Evolutionary conservation across 768 basidiomycete genomes (phyloP).

Genomic region (Rhizopogon vulgaris): DNA sequence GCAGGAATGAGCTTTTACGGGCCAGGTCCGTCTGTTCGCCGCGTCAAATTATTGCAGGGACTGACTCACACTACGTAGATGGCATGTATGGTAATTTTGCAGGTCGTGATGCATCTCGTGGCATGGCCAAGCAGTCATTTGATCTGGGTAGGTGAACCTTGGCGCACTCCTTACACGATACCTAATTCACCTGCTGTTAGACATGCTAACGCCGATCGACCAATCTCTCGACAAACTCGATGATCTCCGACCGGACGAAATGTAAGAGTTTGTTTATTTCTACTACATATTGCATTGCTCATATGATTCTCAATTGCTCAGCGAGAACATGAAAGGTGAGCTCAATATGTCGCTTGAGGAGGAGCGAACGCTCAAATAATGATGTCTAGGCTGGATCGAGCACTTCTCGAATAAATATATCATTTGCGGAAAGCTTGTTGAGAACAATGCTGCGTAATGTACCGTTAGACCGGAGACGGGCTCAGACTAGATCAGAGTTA

Average conservation of each 20-base stretch:
- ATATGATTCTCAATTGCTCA: conserved; percentile 23
- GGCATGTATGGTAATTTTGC: conserved; percentile 99
- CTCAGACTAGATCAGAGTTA: too few species aligned
- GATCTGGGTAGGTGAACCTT: conserved; percentile 60
- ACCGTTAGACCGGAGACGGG: background rate
- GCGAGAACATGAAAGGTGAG: conserved; percentile 87
- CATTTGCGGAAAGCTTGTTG: conserved; percentile 81
- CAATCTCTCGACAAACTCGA: conserved; percentile 78
- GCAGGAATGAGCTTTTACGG: conserved; percentile 90
- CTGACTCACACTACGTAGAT: conserved; percentile 37
- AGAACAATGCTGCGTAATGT: conserved; percentile 51
- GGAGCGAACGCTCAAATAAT: conserved; percentile 1
- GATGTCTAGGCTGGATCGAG: conserved; percentile 76
- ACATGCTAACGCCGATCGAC: conserved; percentile 88
- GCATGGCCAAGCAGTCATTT: conserved; percentile 98
- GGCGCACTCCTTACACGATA: background rate
- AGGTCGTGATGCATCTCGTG: conserved; percentile 89
- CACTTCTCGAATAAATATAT: conserved; percentile 94
- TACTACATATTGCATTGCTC: background rate
- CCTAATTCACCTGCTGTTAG: conserved; percentile 29
- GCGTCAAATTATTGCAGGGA: background rate
- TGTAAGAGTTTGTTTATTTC: conserved; percentile 44
- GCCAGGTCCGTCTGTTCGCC: conserved; percentile 55
- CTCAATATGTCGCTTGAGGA: background rate
- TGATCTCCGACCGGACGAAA: conserved; percentile 74